Evolutionary conservation across 1,139 yeast genomes (phyloP), one percentile per base, ranked within the genome.

Genomic region (Saccharomyces hybrid): DNA sequence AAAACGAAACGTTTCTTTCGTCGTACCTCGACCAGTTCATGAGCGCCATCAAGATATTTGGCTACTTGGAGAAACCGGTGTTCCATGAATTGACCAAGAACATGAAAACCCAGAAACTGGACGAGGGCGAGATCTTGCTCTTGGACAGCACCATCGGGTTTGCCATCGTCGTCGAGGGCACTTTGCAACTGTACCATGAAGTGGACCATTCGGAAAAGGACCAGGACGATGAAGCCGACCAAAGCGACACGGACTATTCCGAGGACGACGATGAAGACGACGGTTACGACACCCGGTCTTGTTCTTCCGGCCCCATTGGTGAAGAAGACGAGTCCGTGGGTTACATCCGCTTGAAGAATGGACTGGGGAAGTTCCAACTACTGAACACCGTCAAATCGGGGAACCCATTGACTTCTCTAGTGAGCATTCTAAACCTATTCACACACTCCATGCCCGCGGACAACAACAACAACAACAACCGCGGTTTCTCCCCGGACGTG

Each of bases 111-210:
- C 91, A 89, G 66, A 86, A 88, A 60, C 70, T 93, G 48, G 83
- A 84, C 34, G 78, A 81, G 6, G 95, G 90, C 48, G 98, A 93
- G 68, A 78, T 86, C 4, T 71, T 93, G 47, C 78, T 82, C 52
- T 72, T 91, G 50, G 87, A 86, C 60, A 93, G 87, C 55, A 78
- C 83, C 23, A 74, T 86, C 26, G 98, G 98, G 0, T 90, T 93
- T 65, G 84, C 93, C 47, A 86, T 93, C 50, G 96, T 93, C n/a
- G 96, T 91, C 0, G 98, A 91, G 63, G 99, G 99, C 0, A 79
- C 83, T 9, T 81, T 91, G 49, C 90, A 88, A 62, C 88, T 93
- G 0, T 90, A 82, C 66, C 83, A 87, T 52, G 81, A 80, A 58
- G 72, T 83, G 9, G 77, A 62, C 20, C 58, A 57, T 38, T 38